A percentile compares a stretch with the other conserved stretches of the same genome.
Conservation (phyloP, 106 monocot genomes). For the Phalaenopsis aphrodite region DNA sequence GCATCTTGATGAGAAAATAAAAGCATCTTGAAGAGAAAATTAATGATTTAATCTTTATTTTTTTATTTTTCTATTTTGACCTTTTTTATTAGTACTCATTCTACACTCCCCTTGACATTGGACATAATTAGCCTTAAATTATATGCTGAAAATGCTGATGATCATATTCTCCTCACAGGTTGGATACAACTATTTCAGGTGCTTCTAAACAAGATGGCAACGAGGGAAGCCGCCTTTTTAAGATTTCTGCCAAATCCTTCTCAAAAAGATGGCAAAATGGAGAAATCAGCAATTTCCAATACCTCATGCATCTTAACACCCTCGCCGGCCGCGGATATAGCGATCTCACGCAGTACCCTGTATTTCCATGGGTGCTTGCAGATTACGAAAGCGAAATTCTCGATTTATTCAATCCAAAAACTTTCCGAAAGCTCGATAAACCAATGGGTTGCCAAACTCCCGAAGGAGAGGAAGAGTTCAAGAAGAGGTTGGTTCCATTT, state of each 20-base stretch:
- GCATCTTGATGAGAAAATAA: too few relatives aligned
- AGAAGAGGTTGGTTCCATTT: slow-evolving; percentile 53
- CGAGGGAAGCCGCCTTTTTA: slow-evolving; percentile 88
- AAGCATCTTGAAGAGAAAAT: too few relatives aligned
- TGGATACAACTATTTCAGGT: slow-evolving; percentile 90
- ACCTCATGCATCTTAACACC: slow-evolving; percentile 98
- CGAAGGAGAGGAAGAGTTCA: slow-evolving; percentile 90
- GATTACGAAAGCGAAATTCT: slow-evolving; percentile 88
- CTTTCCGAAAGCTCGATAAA: slow-evolving; percentile 87
- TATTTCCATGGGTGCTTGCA: slow-evolving; percentile 98
- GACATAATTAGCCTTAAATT: not conserved
- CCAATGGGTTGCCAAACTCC: slow-evolving; percentile 97
- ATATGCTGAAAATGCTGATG: not conserved
- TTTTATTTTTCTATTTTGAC: not conserved
- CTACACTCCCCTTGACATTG: not conserved
- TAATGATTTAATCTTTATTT: too few relatives aligned
- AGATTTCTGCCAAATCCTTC: slow-evolving; percentile 81
- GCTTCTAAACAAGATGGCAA: slow-evolving; percentile 77
- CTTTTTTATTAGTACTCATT: not conserved
- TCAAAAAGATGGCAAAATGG: slow-evolving; percentile 98
- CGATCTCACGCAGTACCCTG: slow-evolving; percentile 97
- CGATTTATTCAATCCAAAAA: slow-evolving; percentile 63
- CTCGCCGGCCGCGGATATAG: slow-evolving; percentile 98
- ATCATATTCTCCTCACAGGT: slow-evolving; percentile 30
- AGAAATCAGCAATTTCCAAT: slow-evolving; percentile 98